phyloP scores from a whole-genome alignment of 345 rosid species.

The Corymbia maculata region DNA sequence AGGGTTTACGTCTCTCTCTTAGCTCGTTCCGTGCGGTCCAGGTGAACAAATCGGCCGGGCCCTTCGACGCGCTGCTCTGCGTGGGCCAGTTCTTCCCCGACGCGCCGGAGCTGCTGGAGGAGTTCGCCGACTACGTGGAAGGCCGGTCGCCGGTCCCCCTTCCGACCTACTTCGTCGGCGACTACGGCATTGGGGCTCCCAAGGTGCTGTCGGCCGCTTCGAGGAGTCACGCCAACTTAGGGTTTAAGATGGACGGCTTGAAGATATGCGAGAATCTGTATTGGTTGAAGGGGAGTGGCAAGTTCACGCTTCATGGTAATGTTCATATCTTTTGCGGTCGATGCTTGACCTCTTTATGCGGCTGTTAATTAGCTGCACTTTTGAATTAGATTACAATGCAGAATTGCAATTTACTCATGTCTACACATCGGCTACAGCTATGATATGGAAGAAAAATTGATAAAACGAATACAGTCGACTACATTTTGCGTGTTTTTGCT shows the following conservation, averaged over 20 bases:
- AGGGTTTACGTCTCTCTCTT: neutral
- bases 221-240: conserved; percentile 44
- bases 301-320: conserved; percentile 62
- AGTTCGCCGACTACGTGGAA: conserved; percentile 49
- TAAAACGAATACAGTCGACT: neutral
- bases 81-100: conserved; percentile 88
- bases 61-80: conserved; percentile 71
- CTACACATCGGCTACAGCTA: neutral
- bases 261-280: conserved; percentile 48
- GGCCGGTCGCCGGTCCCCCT: conserved; percentile 58
- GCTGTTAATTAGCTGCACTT: neutral
- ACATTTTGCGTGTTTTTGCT: neutral
- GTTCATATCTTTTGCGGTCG: neutral
- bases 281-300: conserved; percentile 95
- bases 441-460: neutral
- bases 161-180: conserved; percentile 85
- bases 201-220: conserved; percentile 46
- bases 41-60: conserved; percentile 84
- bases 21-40: neutral
- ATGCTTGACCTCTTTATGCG: no score
- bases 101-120: conserved; percentile 43
- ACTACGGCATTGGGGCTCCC: conserved; percentile 62
- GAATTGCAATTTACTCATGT: neutral
- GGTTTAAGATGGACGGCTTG: conserved; percentile 83
- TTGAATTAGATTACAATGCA: neutral